These are phyloP conservation scores for Raffaelea ambrosiae DNA, from an alignment of 2,329 filamentous ascomycete genomes.

Conservation along the genomic window DNA sequence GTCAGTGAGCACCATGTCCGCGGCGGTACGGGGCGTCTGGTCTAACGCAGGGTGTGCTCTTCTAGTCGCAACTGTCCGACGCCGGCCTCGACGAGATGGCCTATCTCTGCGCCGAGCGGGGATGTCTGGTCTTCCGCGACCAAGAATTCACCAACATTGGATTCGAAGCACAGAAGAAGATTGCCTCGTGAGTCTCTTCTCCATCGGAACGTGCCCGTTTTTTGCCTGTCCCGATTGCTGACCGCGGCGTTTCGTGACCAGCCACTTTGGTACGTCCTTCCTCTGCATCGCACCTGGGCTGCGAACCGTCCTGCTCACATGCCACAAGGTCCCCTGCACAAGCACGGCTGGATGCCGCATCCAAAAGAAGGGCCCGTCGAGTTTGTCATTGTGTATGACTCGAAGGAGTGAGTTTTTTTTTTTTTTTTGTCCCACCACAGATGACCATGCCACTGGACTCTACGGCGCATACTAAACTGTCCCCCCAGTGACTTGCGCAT, in stretches of 20 bases:
- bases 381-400: slow-evolving; percentile 17
- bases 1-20: background rate
- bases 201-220: no score
- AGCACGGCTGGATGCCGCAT: slow-evolving; percentile 17
- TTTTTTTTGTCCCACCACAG: no score
- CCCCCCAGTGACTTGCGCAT: slow-evolving; percentile 12
- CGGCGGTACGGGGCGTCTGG: no score
- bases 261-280: no score
- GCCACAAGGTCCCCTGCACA: slow-evolving; percentile 17
- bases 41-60: no score
- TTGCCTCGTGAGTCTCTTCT: slow-evolving; percentile 15
- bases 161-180: slow-evolving; percentile 13
- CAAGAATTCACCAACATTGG: slow-evolving; percentile 12
- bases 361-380: slow-evolving; percentile 15
- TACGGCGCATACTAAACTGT: background rate
- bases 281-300: background rate
- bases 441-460: no score
- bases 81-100: slow-evolving; percentile 15
- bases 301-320: no score
- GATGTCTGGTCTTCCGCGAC: slow-evolving; percentile 12
- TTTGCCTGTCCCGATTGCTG: no score
- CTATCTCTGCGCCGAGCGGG: slow-evolving; percentile 14
- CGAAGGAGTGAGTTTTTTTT: slow-evolving; percentile 7
- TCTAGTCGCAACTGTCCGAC: slow-evolving; percentile 9
- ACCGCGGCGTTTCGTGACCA: no score